Percentiles rank a stretch among this genome's conserved stretches.
phyloP scores from a whole-genome alignment of 164 flowering plant genomes.

The Stephania japonica region DNA sequence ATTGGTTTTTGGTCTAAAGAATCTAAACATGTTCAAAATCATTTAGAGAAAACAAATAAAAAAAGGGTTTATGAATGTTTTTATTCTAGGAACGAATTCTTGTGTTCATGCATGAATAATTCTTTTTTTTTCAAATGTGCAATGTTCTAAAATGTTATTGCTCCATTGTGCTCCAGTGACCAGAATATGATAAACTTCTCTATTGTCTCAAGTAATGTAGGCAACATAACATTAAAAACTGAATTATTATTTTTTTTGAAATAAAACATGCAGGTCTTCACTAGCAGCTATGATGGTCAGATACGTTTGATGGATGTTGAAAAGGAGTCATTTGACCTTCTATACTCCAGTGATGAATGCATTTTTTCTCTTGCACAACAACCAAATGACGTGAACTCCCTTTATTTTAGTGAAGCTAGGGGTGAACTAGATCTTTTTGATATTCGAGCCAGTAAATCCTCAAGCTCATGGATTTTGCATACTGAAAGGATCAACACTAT shows the following conservation, averaged over 20 bases:
- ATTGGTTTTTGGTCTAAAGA: no score
- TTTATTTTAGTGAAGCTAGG: conserved; percentile 64
- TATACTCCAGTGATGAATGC: conserved; percentile 39
- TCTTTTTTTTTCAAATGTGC: not conserved
- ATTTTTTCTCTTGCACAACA: conserved; percentile 56
- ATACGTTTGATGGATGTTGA: conserved; percentile 74
- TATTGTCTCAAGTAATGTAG: not conserved
- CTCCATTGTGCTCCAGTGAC: not conserved
- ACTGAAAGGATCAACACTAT: conserved; percentile 65
- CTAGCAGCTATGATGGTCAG: conserved; percentile 68
- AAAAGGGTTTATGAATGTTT: no score
- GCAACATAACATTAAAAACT: not conserved
- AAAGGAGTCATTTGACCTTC: conserved; percentile 59
- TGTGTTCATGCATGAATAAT: not conserved
- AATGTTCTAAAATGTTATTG: not conserved
- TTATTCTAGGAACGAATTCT: no score
- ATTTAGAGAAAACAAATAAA: no score
- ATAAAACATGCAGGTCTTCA: conserved; percentile 48
- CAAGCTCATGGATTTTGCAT: conserved; percentile 49
- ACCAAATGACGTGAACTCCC: conserved; percentile 35
- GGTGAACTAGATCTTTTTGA: conserved; percentile 61
- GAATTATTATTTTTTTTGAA: not conserved
- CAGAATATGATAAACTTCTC: not conserved
- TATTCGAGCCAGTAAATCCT: conserved; percentile 43
- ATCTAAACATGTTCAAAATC: no score